Conservation (phyloP, 2,329 filamentous ascomycete genomes). For the Claviceps monticola region DNA sequence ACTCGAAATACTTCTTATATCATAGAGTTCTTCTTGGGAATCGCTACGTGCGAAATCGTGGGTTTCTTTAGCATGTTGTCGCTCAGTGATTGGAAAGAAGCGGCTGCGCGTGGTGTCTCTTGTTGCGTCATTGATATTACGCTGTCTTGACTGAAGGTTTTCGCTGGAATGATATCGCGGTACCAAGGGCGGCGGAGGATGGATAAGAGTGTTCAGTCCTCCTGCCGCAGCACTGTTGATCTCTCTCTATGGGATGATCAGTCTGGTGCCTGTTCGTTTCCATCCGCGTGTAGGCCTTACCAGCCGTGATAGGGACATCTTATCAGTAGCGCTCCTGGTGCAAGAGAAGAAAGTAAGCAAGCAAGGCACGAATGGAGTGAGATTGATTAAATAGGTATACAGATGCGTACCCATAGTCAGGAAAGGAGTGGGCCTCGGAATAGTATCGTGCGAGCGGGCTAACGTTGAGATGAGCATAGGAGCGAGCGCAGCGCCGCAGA, state of each 20-base stretch:
- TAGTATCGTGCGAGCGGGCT: slow-evolving; percentile 22
- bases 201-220: slow-evolving; percentile 6
- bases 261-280: neutral
- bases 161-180: neutral
- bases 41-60: neutral
- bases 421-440: slow-evolving; percentile 24
- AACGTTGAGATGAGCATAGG: neutral
- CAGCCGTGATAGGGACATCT: slow-evolving; percentile 12
- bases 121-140: neutral
- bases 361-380: neutral
- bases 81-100: neutral
- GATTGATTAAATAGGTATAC: too few relatives aligned
- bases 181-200: neutral
- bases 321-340: slow-evolving; percentile 11
- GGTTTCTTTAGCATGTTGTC: neutral
- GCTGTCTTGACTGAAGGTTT: slow-evolving; percentile 3
- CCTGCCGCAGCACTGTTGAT: slow-evolving; percentile 2
- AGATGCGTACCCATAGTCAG: slow-evolving; percentile 26
- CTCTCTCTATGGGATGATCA: slow-evolving; percentile 1
- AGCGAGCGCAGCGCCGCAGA: too few relatives aligned
- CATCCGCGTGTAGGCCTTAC: slow-evolving; percentile 9
- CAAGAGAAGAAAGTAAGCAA: slow-evolving; percentile 8
- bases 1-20: neutral
- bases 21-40: slow-evolving; percentile 1
- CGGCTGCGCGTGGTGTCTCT: neutral